Conservation (phyloP, 257 asterid species). For the Gentiana dahurica region DNA sequence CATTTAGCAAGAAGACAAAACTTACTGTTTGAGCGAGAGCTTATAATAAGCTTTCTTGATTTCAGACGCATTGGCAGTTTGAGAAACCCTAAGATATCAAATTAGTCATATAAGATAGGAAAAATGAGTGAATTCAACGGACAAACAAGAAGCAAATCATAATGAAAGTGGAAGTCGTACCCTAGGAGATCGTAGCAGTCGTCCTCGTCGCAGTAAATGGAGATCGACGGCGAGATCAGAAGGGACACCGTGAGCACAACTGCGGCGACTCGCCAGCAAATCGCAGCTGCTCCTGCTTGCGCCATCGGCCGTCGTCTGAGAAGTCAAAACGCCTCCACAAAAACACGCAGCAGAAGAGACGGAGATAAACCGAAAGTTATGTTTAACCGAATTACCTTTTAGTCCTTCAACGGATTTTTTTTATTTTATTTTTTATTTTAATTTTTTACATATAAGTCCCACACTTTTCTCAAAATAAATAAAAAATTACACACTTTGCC, state of each 20-base stretch:
- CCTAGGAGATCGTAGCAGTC: conserved; percentile 94
- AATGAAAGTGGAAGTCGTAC: conserved; percentile 16
- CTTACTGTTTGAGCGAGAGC: conserved; percentile 81
- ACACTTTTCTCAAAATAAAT: too few species aligned
- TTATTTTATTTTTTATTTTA: too few species aligned
- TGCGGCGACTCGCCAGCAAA: conserved; percentile 41
- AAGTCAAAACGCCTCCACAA: background rate
- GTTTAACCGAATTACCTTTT: background rate
- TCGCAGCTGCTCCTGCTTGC: conserved; percentile 34
- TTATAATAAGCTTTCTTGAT: conserved; percentile 38
- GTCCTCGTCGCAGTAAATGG: conserved; percentile 94
- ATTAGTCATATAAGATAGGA: background rate
- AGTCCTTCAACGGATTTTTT: background rate
- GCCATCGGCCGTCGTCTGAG: conserved; percentile 29
- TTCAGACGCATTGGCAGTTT: conserved; percentile 36
- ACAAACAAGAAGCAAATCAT: background rate
- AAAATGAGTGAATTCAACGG: background rate
- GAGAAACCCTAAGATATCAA: conserved; percentile 29
- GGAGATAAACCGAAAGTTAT: background rate
- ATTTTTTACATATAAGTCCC: too few species aligned
- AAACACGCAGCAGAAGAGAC: background rate
- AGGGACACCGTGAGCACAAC: conserved; percentile 27
- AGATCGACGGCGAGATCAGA: conserved; percentile 54
- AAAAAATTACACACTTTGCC: too few species aligned
- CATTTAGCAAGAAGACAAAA: background rate